phyloP scores from a whole-genome alignment of 2,329 filamentous ascomycete species.

The Ceratocystis papillata region DNA sequence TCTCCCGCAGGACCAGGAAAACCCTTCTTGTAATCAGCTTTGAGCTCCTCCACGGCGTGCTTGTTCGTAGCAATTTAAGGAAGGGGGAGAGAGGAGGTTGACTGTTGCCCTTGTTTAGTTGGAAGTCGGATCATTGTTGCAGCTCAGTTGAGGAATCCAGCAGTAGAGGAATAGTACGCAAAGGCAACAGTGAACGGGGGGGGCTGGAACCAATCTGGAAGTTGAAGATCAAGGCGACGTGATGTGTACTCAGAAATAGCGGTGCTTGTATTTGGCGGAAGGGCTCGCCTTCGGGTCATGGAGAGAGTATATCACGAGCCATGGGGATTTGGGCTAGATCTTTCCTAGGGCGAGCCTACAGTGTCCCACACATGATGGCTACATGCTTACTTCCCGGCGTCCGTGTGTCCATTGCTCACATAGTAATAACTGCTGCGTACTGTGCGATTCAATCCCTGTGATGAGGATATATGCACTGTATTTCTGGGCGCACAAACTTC shows the following conservation, averaged over 20 bases:
- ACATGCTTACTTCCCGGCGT: background rate
- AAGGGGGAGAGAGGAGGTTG: background rate
- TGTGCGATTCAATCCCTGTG: background rate
- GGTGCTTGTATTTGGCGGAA: background rate
- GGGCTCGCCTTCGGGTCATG: background rate
- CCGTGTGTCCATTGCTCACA: background rate
- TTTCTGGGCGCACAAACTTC: slow-evolving; percentile 10
- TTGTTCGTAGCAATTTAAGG: background rate
- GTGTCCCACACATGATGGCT: background rate
- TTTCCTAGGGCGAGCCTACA: background rate
- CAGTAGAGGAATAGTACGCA: background rate
- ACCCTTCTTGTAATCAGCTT: background rate
- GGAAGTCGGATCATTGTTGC: background rate
- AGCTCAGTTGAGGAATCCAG: background rate
- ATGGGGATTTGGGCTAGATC: background rate
- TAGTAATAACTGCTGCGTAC: background rate
- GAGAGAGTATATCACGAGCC: background rate
- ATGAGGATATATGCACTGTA: background rate
- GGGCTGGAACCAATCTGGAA: background rate
- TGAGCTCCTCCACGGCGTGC: background rate
- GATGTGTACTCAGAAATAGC: background rate
- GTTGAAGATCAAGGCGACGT: background rate
- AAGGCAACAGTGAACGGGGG: background rate
- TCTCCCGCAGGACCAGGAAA: background rate
- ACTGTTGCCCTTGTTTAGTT: background rate